phyloP scores from a whole-genome alignment of 2,329 filamentous ascomycete genomes.

The Sporothrix sp. region DNA sequence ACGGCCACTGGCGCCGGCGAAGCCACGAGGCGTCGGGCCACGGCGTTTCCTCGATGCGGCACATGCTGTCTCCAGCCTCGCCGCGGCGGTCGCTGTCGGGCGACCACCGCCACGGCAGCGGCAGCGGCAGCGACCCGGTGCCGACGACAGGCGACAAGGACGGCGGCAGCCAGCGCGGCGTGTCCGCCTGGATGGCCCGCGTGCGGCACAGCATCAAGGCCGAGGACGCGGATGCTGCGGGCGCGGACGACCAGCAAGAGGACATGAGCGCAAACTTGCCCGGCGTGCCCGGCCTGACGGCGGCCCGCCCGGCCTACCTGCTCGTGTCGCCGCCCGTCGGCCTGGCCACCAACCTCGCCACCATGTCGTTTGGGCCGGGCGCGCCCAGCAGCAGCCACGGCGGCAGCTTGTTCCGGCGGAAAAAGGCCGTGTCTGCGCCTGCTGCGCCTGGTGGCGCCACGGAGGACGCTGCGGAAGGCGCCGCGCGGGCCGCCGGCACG shows the following conservation, averaged over 20 bases:
- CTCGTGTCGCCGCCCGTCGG: constrained; percentile 60
- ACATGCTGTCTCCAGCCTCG: constrained; percentile 29
- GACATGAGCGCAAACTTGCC: constrained; percentile 20
- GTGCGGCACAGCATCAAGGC: constrained; percentile 25
- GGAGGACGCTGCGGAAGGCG: not conserved
- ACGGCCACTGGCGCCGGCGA: constrained; percentile 12
- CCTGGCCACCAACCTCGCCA: constrained; percentile 50
- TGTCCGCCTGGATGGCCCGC: constrained; percentile 38
- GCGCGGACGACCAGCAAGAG: not conserved
- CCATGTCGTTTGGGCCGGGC: constrained; percentile 42
- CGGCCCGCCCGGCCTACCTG: constrained; percentile 44
- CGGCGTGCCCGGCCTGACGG: constrained; percentile 26
- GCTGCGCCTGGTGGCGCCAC: not conserved
- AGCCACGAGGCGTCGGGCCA: constrained; percentile 13
- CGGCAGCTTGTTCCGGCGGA: constrained; percentile 3
- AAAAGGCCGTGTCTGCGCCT: constrained; percentile 12
- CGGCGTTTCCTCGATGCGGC: constrained; percentile 22
- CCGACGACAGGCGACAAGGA: not conserved
- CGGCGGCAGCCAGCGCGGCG: constrained; percentile 36
- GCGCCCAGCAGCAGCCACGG: constrained; percentile 3
- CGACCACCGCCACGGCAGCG: not conserved
- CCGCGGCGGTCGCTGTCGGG: constrained; percentile 13
- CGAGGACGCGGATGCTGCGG: constrained; percentile 12
- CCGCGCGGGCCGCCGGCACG: not conserved
- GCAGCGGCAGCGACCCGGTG: not conserved